Evolutionary conservation across 2,329 filamentous ascomycete genomes (phyloP), one percentile per base, ranked within the genome.

Genomic region (Thermothelomyces thermophilus): DNA sequence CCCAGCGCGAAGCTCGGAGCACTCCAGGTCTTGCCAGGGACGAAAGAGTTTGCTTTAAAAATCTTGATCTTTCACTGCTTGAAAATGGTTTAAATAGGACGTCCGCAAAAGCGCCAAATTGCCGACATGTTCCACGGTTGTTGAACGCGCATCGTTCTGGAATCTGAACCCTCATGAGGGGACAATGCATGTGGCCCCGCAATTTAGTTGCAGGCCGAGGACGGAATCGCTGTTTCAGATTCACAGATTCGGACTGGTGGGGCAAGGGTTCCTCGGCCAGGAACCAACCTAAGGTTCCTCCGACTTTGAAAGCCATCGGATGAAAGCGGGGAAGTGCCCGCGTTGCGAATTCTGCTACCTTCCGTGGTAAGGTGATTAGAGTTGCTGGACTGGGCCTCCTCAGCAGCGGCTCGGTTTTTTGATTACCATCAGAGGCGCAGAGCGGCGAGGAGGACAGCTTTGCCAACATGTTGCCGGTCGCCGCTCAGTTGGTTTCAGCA

Each of bases 401-500:
- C 36, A 19, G 14, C 19, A 11, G 19, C 20, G 19, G 14, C 36
- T 24, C 24, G 8, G 11, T 41, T 30, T 9, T 14, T 19, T 13
- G 39, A 9, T 24, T 9, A 36, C 16, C 10, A 17, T 5, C 10
- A 17, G 22, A 28, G 19, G 4, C 3, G n/a, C 20, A 14, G 22
- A 5, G 19, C 2, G 10, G 26, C 14, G 9, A n/a, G 6, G 3
- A 16, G 16, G n/a, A 3, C 37, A 41, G 26, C 11, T 26, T 17
- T 17, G 28, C 41, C 17, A 19, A 11, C 28, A 5, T n/a, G 13
- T 19, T 22, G 41, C 5, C 31, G 31, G 16, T 35, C 31, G 41
- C 31, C 30, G 30, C 26, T 35, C 14, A 24, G 19, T 26, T 26
- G 30, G 41, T 44, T 44, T 44, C 41, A 44, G 31, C 41, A 44